Conservation (phyloP, 2,329 filamentous ascomycete species). For the Oidium heveae region DNA sequence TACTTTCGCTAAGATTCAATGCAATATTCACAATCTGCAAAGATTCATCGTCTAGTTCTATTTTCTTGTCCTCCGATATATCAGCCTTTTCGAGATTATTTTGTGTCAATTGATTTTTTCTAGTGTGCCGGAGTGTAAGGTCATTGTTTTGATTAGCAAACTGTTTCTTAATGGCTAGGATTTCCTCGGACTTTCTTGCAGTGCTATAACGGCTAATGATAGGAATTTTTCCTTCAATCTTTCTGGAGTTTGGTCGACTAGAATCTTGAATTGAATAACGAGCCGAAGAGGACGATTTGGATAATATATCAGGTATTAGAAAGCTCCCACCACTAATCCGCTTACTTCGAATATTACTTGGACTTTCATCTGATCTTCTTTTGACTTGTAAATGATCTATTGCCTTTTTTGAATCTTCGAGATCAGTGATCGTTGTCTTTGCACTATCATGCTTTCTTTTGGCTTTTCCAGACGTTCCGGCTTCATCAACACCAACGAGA, state of each 20-base stretch:
- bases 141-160: conserved; percentile 2
- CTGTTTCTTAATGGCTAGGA: conserved; percentile 4
- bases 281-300: conserved; percentile 6
- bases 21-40: conserved; percentile 85
- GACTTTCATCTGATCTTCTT: conserved; percentile 3
- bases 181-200: conserved; percentile 4
- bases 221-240: conserved; percentile 6
- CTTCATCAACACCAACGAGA: conserved; percentile 18
- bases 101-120: neutral
- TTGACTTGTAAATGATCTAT: conserved; percentile 1
- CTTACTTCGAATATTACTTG: conserved; percentile 9
- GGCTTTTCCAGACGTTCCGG: conserved; percentile 19
- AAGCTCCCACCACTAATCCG: conserved; percentile 12
- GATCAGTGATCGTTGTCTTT: conserved; percentile 10
- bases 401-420: conserved; percentile 1
- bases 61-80: no score
- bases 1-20: conserved; percentile 63
- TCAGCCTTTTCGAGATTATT: conserved; percentile 7
- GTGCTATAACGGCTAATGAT: conserved; percentile 8
- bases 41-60: conserved; percentile 41
- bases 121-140: neutral
- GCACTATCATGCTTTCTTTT: conserved; percentile 7
- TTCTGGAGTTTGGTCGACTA: conserved; percentile 6
- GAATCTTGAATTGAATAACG: conserved; percentile 6
- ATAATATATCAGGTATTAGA: conserved; percentile 9